These are phyloP conservation scores for Brassica incana DNA, from an alignment of 345 rosid genomes.

Conservation along the genomic window DNA sequence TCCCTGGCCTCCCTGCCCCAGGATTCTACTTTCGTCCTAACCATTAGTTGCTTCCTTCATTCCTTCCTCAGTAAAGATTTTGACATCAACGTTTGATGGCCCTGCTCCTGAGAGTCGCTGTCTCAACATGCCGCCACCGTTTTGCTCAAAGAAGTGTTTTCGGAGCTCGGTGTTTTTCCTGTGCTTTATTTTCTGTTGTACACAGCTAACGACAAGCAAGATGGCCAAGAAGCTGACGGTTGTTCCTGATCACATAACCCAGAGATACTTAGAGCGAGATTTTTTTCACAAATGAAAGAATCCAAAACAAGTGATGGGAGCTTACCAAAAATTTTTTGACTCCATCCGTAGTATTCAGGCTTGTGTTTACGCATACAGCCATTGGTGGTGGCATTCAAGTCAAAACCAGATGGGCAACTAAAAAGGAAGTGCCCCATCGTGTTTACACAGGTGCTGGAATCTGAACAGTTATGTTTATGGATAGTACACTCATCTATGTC, in stretches of 20 bases:
- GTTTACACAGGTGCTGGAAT: neutral
- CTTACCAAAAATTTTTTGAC: neutral
- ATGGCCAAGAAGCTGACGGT: neutral
- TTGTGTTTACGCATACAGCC: neutral
- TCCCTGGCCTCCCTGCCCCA: constrained; percentile 5
- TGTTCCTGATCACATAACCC: neutral
- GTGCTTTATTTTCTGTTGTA: neutral
- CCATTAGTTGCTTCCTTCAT: neutral
- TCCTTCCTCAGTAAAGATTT: neutral
- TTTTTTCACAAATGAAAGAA: neutral
- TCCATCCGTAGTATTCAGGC: constrained; percentile 11
- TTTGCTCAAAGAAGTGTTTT: neutral
- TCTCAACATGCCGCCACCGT: neutral
- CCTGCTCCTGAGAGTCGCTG: constrained; percentile 4
- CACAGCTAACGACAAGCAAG: neutral
- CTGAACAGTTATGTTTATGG: constrained; percentile 3
- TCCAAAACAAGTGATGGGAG: neutral
- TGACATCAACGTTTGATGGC: neutral
- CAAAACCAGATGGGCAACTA: constrained; percentile 19
- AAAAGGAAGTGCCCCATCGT: constrained; percentile 35
- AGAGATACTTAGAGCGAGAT: neutral
- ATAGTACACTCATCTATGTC: constrained; percentile 2
- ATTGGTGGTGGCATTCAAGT: neutral
- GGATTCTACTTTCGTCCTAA: neutral
- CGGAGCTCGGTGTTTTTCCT: neutral